These are phyloP conservation scores for Lachancea sp. DNA, from an alignment of 805 yeast genomes.

Conservation along the genomic window DNA sequence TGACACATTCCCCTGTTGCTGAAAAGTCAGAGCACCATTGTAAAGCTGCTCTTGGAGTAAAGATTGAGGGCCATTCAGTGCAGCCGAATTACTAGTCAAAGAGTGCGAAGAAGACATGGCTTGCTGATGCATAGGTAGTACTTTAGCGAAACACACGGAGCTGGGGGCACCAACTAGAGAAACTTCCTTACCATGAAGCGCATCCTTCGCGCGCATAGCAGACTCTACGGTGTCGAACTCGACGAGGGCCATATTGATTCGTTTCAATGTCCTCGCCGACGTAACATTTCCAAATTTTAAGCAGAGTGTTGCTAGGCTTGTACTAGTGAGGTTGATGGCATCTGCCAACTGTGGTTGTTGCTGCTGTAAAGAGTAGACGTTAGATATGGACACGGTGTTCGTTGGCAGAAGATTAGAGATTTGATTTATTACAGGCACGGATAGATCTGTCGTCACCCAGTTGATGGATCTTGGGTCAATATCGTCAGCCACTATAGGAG, in stretches of 20 bases:
- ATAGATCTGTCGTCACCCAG: slow-evolving; percentile 65
- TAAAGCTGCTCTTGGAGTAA: slow-evolving; percentile 31
- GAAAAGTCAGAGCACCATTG: slow-evolving; percentile 30
- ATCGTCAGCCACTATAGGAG: slow-evolving; percentile 46
- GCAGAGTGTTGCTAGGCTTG: slow-evolving; percentile 53
- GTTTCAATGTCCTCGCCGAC: slow-evolving; percentile 54
- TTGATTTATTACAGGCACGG: slow-evolving; percentile 68
- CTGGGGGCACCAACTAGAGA: slow-evolving; percentile 67
- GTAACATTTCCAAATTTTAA: slow-evolving; percentile 55
- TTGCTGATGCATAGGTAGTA: slow-evolving; percentile 37
- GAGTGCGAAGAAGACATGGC: slow-evolving; percentile 14
- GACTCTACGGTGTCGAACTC: slow-evolving; percentile 67
- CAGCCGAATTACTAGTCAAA: slow-evolving; percentile 7
- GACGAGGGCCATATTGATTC: slow-evolving; percentile 50
- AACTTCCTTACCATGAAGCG: slow-evolving; percentile 74
- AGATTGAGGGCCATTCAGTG: slow-evolving; percentile 19
- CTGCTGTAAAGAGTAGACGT: slow-evolving; percentile 41
- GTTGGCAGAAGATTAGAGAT: slow-evolving; percentile 68
- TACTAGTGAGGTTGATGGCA: slow-evolving; percentile 37
- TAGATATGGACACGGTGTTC: slow-evolving; percentile 68
- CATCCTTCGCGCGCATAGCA: slow-evolving; percentile 74
- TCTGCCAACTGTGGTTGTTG: slow-evolving; percentile 50
- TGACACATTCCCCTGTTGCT: slow-evolving; percentile 30
- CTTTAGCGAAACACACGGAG: slow-evolving; percentile 78
- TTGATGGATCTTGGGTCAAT: slow-evolving; percentile 52